phyloP scores from a whole-genome alignment of 2,329 filamentous ascomycete species.

The Diplocarpon rosae region DNA sequence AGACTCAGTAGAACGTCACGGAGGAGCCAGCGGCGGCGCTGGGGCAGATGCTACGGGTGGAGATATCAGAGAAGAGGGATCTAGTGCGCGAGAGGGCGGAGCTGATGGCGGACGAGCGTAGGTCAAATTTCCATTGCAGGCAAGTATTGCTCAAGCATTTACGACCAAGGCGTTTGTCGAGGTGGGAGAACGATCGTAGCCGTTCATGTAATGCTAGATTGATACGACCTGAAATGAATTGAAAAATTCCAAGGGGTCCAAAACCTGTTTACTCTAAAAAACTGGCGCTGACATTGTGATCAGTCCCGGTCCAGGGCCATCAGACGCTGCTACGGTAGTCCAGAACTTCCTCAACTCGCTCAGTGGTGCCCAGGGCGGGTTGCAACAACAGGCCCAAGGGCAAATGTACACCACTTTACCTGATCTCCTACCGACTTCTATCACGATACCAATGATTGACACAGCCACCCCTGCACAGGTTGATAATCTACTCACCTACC shows the following conservation, averaged over 20 bases:
- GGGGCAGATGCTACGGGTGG: slow-evolving; percentile 81
- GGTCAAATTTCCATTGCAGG: slow-evolving; percentile 42
- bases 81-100: slow-evolving; percentile 80
- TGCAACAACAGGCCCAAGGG: slow-evolving; percentile 38
- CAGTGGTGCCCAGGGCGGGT: slow-evolving; percentile 34
- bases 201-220: slow-evolving; percentile 27
- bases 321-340: slow-evolving; percentile 66
- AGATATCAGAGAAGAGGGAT: slow-evolving; percentile 82
- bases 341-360: slow-evolving; percentile 84
- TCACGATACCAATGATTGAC: slow-evolving; percentile 68
- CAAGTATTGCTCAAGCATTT: slow-evolving; percentile 20
- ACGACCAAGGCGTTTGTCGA: slow-evolving; percentile 24
- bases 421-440: slow-evolving; percentile 70
- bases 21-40: slow-evolving; percentile 64
- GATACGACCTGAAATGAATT: slow-evolving; percentile 23
- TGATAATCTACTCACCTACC: slow-evolving; percentile 63
- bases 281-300: slow-evolving; percentile 34
- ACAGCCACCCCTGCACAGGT: slow-evolving; percentile 45
- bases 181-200: slow-evolving; percentile 17
- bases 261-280: slow-evolving; percentile 2
- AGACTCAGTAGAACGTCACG: slow-evolving; percentile 45
- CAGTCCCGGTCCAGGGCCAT: slow-evolving; percentile 47
- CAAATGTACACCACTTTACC: slow-evolving; percentile 72
- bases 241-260: slow-evolving; percentile 12
- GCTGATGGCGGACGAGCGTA: slow-evolving; percentile 99